These are phyloP conservation scores for Yarrowia galli DNA, from an alignment of 1,139 yeast species.

Conservation along the genomic window DNA sequence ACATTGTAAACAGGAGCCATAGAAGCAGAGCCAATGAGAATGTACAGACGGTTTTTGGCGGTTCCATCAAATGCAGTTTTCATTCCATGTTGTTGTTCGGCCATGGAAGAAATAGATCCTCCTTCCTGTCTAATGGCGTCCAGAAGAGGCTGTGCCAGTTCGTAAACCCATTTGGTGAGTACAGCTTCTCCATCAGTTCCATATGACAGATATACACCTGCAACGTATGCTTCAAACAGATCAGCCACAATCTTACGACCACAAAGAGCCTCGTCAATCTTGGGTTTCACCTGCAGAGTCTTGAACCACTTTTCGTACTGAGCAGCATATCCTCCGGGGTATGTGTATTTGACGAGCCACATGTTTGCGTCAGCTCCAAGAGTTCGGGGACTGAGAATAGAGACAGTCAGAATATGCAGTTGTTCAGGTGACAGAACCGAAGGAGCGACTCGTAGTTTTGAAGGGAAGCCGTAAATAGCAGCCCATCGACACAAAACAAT, in stretches of 20 bases:
- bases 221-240: conserved; percentile 89
- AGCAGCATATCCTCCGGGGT: conserved; percentile 25
- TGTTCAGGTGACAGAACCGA: conserved; percentile 7
- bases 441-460: conserved; percentile 1
- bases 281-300: neutral
- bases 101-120: conserved; percentile 44
- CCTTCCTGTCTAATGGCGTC: conserved; percentile 14
- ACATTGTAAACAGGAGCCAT: conserved; percentile 71
- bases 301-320: conserved; percentile 8
- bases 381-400: conserved; percentile 17
- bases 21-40: conserved; percentile 78
- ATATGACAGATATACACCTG: conserved; percentile 74
- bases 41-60: conserved; percentile 81
- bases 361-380: conserved; percentile 8
- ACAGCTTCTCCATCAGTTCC: conserved; percentile 56
- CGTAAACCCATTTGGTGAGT: conserved; percentile 13
- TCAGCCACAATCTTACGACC: conserved; percentile 67
- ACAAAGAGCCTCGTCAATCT: conserved; percentile 9
- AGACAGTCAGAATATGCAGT: conserved; percentile 8
- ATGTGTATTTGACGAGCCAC: conserved; percentile 30
- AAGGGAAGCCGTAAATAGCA: conserved; percentile 59
- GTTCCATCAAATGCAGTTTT: conserved; percentile 57
- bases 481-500: conserved; percentile 76
- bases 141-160: conserved; percentile 13
- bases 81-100: conserved; percentile 52